Evolutionary conservation across 345 rosid species (phyloP).

Genomic region (Geranium brycei): DNA sequence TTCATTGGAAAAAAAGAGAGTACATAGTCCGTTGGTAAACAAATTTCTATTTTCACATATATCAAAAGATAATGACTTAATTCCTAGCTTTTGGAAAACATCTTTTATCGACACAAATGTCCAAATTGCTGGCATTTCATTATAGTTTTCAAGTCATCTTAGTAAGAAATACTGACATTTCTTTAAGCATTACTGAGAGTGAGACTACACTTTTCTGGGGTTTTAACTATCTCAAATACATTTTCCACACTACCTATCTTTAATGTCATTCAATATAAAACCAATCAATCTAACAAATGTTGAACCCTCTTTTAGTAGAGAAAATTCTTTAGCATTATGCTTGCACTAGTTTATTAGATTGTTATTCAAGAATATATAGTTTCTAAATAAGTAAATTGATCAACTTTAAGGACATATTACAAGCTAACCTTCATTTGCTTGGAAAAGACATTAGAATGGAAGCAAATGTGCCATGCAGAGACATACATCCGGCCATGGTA

Average conservation of each 20-base stretch:
- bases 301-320: too few species aligned
- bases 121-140: background rate
- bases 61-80: background rate
- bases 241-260: background rate
- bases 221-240: background rate
- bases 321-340: background rate
- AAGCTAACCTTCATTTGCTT: slow-evolving; percentile 91
- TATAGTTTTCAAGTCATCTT: background rate
- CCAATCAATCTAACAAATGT: background rate
- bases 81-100: background rate
- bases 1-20: background rate
- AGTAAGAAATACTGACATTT: background rate
- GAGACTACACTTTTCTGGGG: background rate
- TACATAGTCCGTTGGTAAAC: background rate
- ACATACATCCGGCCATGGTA: slow-evolving; percentile 98
- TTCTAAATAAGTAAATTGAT: background rate
- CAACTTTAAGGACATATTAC: slow-evolving; percentile 1
- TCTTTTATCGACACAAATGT: background rate
- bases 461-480: slow-evolving; percentile 97
- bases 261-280: background rate
- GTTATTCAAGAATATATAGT: background rate
- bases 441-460: slow-evolving; percentile 94
- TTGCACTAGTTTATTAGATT: background rate
- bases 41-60: background rate
- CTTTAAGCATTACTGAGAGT: background rate